Percentiles rank a stretch among this genome's conserved stretches.
phyloP scores from a whole-genome alignment of 768 basidiomycete genomes.

The Suillus clintonianus region DNA sequence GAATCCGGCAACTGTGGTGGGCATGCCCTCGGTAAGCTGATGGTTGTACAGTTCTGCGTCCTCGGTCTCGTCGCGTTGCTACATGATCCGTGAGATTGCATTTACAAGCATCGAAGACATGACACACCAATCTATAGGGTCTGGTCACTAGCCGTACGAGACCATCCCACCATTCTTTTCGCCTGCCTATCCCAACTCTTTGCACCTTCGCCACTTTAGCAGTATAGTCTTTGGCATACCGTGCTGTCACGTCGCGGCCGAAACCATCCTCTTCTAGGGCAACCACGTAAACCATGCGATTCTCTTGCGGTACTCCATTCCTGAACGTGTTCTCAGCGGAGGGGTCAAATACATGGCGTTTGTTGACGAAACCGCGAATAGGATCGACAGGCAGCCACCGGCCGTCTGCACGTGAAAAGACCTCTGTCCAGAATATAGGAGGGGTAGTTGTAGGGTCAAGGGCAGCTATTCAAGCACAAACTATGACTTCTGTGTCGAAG shows the following conservation, averaged over 20 bases:
- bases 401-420: conserved; percentile 88
- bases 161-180: conserved; percentile 84
- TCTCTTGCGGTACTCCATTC: conserved; percentile 47
- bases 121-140: conserved; percentile 79
- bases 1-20: conserved; percentile 86
- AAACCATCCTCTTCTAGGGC: conserved; percentile 95
- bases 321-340: conserved; percentile 29
- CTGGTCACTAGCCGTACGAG: conserved; percentile 64
- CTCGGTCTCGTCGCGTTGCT: conserved; percentile 93
- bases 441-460: conserved; percentile 62
- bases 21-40: conserved; percentile 90
- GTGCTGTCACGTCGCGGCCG: conserved; percentile 86
- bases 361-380: conserved; percentile 76
- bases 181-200: conserved; percentile 56
- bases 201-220: conserved; percentile 83
- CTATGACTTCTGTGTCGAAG: not conserved
- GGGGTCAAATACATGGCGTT: conserved; percentile 80
- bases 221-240: conserved; percentile 82
- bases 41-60: conserved; percentile 82
- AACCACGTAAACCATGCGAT: conserved; percentile 90
- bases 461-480: conserved; percentile 25
- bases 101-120: conserved; percentile 13
- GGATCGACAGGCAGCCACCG: conserved; percentile 95
- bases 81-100: conserved; percentile 19
- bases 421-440: conserved; percentile 96